phyloP scores from a whole-genome alignment of 495 filamentous ascomycete genomes.

The Achaetomiella virescens region DNA sequence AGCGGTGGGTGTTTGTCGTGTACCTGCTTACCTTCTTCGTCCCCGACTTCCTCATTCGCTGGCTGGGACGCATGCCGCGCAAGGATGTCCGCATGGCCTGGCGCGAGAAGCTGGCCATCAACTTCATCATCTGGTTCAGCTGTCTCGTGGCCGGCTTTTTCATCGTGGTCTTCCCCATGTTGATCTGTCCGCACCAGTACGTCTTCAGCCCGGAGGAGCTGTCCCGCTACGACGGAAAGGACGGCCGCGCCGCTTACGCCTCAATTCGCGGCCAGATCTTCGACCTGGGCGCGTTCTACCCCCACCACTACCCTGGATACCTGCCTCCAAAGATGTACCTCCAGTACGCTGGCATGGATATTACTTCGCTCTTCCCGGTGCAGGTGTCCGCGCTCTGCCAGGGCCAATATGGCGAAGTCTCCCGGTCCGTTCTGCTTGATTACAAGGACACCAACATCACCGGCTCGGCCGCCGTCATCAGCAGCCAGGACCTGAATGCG shows the following conservation, averaged over 20 bases:
- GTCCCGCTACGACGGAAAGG: conserved; percentile 64
- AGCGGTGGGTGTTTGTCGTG: conserved; percentile 87
- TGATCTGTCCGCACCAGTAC: conserved; percentile 88
- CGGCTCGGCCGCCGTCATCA: conserved; percentile 56
- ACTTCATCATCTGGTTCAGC: conserved; percentile 90
- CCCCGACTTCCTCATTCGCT: conserved; percentile 76
- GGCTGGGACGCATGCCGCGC: conserved; percentile 77
- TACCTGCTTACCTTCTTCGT: conserved; percentile 80
- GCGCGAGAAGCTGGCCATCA: conserved; percentile 97
- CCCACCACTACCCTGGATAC: conserved; percentile 68
- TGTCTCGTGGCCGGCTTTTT: conserved; percentile 81
- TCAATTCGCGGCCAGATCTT: conserved; percentile 87
- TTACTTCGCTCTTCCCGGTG: conserved; percentile 82
- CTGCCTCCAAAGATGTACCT: conserved; percentile 60
- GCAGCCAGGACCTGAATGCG: conserved; percentile 61
- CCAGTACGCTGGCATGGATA: conserved; percentile 80
- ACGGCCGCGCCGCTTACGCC: conserved; percentile 55
- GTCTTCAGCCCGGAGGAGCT: conserved; percentile 80
- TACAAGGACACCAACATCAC: conserved; percentile 73
- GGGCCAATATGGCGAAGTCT: conserved; percentile 55
- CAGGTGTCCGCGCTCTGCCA: conserved; percentile 91
- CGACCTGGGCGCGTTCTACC: conserved; percentile 67
- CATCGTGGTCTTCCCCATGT: conserved; percentile 73
- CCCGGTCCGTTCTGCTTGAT: conserved; percentile 69
- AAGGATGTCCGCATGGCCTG: conserved; percentile 92